Evolutionary conservation across 306 rosid species (phyloP).

Genomic region (Oemleria cerasiformis): DNA sequence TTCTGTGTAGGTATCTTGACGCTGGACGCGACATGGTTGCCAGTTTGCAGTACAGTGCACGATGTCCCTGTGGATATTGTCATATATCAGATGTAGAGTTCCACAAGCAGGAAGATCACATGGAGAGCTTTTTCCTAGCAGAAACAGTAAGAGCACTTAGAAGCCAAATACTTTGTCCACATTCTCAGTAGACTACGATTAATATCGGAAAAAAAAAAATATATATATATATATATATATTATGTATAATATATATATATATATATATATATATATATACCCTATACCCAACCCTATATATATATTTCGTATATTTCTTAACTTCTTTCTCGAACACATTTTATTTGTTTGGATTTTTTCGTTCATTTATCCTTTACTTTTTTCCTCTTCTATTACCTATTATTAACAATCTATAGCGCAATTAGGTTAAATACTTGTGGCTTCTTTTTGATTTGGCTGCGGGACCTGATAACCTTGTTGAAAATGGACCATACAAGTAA

Average conservation of each 20-base stretch:
- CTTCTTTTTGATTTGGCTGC: conserved; percentile 96
- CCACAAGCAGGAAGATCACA: conserved; percentile 91
- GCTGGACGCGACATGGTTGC: conserved; percentile 91
- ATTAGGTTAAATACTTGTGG: conserved; percentile 93
- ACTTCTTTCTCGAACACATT: not conserved
- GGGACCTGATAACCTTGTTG: conserved; percentile 93
- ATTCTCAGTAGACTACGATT: not conserved
- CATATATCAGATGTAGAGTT: conserved; percentile 92
- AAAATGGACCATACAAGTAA: conserved; percentile 96
- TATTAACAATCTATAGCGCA: conserved; percentile 26
- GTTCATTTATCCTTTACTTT: conserved; percentile 5
- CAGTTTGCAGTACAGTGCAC: conserved; percentile 86
- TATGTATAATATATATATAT: no score
- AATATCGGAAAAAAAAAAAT: not conserved
- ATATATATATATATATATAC: no score
- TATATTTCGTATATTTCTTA: not conserved
- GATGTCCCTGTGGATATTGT: conserved; percentile 93
- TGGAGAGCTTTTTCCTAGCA: conserved; percentile 97
- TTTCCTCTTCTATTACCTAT: conserved; percentile 12
- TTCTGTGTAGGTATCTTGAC: conserved; percentile 77
- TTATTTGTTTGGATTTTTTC: conserved; percentile 10
- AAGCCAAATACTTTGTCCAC: not conserved
- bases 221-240: no score
- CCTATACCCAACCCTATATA: no score
- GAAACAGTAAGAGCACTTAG: conserved; percentile 65